Conservation (phyloP, 164 flowering plant species). For the Liriodendron chinense region DNA sequence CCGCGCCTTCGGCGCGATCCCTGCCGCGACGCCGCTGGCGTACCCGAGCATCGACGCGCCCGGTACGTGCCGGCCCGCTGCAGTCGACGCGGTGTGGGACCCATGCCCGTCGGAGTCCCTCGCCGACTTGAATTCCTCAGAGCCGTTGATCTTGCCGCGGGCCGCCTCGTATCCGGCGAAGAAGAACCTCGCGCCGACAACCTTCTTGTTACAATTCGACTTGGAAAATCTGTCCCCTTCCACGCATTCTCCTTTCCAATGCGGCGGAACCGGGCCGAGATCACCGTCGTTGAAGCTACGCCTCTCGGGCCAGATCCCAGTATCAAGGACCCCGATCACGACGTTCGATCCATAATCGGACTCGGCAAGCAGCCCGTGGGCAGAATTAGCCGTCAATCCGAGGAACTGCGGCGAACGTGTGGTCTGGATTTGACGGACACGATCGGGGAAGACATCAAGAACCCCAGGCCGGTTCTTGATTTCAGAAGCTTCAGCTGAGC, state of each 20-base stretch:
- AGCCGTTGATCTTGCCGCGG: constrained; percentile 5
- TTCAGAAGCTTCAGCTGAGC: constrained; percentile 24
- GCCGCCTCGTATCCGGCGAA: constrained; percentile 24
- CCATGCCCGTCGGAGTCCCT: constrained; percentile 54
- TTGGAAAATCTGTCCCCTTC: constrained; percentile 30
- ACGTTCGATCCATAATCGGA: constrained; percentile 48
- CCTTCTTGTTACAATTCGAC: constrained; percentile 40
- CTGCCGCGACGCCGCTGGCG: constrained; percentile 43
- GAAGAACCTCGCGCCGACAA: constrained; percentile 50
- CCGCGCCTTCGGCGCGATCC: constrained; percentile 61
- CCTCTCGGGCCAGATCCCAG: constrained; percentile 59
- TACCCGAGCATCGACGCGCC: constrained; percentile 38
- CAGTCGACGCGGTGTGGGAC: constrained; percentile 62
- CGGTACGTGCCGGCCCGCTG: constrained; percentile 38
- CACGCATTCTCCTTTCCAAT: constrained; percentile 48
- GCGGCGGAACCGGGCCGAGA: constrained; percentile 41
- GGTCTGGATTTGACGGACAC: constrained; percentile 33
- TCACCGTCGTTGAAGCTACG: constrained; percentile 47
- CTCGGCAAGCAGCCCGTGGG: constrained; percentile 15
- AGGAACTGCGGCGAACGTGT: constrained; percentile 49
- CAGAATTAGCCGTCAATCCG: constrained; percentile 21
- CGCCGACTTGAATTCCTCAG: constrained; percentile 11
- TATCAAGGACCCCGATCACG: constrained; percentile 48
- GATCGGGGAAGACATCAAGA: constrained; percentile 35
- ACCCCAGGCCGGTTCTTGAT: constrained; percentile 25